Conservation (phyloP, 2,329 filamentous ascomycete species). For the Fusarium ambrosium region DNA sequence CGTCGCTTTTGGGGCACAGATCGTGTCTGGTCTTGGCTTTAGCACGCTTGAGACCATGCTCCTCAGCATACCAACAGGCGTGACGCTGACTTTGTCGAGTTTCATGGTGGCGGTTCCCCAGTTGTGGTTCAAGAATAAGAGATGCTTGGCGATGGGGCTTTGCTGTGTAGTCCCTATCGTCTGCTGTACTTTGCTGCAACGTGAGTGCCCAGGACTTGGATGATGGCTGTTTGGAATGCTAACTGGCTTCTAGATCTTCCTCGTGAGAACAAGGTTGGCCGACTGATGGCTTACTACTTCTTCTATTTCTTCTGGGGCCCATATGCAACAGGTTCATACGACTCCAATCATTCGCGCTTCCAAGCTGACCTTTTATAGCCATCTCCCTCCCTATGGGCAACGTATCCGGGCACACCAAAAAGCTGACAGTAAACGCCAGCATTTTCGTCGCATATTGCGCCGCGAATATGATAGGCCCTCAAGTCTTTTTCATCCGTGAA, state of each 20-base stretch:
- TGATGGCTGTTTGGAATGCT: background rate
- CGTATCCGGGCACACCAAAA: slow-evolving; percentile 43
- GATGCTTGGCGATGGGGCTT: slow-evolving; percentile 17
- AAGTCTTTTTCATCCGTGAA: slow-evolving; percentile 58
- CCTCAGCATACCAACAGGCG: slow-evolving; percentile 24
- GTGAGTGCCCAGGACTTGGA: background rate
- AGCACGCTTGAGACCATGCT: slow-evolving; percentile 21
- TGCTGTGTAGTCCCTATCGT: slow-evolving; percentile 29
- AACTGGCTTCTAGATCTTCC: slow-evolving; percentile 44
- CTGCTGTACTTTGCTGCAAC: slow-evolving; percentile 5
- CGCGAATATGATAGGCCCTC: slow-evolving; percentile 57
- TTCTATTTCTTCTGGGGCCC: slow-evolving; percentile 48
- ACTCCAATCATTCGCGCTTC: background rate
- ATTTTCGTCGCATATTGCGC: slow-evolving; percentile 60
- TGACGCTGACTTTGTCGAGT: background rate
- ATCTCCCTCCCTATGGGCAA: slow-evolving; percentile 44
- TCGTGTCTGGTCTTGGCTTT: slow-evolving; percentile 35
- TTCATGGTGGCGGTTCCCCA: slow-evolving; percentile 23
- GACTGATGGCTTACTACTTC: slow-evolving; percentile 17
- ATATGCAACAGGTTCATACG: slow-evolving; percentile 33
- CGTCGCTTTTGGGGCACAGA: slow-evolving; percentile 58
- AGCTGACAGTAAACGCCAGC: slow-evolving; percentile 57
- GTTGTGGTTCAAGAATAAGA: slow-evolving; percentile 20
- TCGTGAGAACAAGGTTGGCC: slow-evolving; percentile 56
- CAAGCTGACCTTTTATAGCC: background rate